A percentile compares a stretch with the other conserved stretches of the same genome.
phyloP scores from a whole-genome alignment of 768 basidiomycete genomes.

The Mycena sanguinolenta region DNA sequence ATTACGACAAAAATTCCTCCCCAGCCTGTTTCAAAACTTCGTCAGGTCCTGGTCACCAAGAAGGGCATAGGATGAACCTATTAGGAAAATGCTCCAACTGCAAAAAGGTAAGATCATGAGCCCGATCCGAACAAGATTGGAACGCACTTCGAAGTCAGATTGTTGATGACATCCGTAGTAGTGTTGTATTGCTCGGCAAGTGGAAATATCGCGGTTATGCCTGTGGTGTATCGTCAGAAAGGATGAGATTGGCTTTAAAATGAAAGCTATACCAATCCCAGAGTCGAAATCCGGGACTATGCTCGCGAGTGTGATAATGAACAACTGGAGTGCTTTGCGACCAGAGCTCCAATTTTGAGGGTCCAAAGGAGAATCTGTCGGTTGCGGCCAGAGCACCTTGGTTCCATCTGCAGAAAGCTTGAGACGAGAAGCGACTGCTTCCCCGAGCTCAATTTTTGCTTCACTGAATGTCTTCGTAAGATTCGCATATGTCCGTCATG shows the following conservation, averaged over 20 bases:
- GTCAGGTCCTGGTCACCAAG: not conserved
- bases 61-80: slow-evolving; percentile 52
- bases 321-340: slow-evolving; percentile 61
- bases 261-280: slow-evolving; percentile 54
- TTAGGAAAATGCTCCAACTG: slow-evolving; percentile 76
- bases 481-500: not conserved
- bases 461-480: slow-evolving; percentile 54
- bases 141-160: slow-evolving; percentile 62
- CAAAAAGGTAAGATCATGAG: not conserved
- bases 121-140: not conserved
- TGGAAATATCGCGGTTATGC: slow-evolving; percentile 69
- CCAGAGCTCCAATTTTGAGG: slow-evolving; percentile 61
- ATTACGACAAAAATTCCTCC: slow-evolving; percentile 38
- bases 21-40: slow-evolving; percentile 21
- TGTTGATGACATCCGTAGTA: slow-evolving; percentile 64
- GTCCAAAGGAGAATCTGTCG: slow-evolving; percentile 49
- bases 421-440: slow-evolving; percentile 59
- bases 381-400: slow-evolving; percentile 73
- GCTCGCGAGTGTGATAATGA: slow-evolving; percentile 59
- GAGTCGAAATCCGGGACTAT: slow-evolving; percentile 72
- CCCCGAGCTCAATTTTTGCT: slow-evolving; percentile 69
- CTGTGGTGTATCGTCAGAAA: slow-evolving; percentile 25
- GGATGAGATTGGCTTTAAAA: no score
- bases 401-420: slow-evolving; percentile 65
- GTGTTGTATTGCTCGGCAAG: slow-evolving; percentile 65